Conservation (phyloP, 768 basidiomycete species). For the Chalciporus pseudorubinellus region DNA sequence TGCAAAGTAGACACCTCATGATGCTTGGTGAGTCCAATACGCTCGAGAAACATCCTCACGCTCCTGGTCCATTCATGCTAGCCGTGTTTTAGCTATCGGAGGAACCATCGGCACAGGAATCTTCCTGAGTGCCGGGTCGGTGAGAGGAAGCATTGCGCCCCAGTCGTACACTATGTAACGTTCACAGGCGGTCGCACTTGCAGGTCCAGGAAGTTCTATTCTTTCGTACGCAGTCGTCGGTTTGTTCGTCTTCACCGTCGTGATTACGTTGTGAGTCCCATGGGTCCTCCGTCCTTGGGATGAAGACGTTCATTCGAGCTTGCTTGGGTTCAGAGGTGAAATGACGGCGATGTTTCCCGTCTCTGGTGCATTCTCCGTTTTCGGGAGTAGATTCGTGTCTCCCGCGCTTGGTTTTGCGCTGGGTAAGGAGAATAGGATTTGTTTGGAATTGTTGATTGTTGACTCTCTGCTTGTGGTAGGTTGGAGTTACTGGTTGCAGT, state of each 20-base stretch:
- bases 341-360: slow-evolving; percentile 66
- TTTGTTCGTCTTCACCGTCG: slow-evolving; percentile 57
- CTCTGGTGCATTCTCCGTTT: slow-evolving; percentile 57
- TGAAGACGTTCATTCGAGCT: too few relatives aligned
- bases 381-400: slow-evolving; percentile 58
- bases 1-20: slow-evolving; percentile 41
- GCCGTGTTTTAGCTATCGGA: slow-evolving; percentile 41
- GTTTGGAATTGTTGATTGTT: neutral
- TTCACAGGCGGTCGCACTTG: slow-evolving; percentile 47
- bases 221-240: slow-evolving; percentile 60
- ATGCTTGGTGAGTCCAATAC: slow-evolving; percentile 36
- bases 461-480: slow-evolving; percentile 26
- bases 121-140: slow-evolving; percentile 58
- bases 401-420: slow-evolving; percentile 59
- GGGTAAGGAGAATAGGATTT: slow-evolving; percentile 27
- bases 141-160: slow-evolving; percentile 18
- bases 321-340: slow-evolving; percentile 43
- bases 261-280: slow-evolving; percentile 49
- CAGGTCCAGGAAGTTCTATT: slow-evolving; percentile 62
- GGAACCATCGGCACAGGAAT: slow-evolving; percentile 62
- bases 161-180: too few relatives aligned
- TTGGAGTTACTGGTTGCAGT: slow-evolving; percentile 60
- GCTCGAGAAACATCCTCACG: too few relatives aligned
- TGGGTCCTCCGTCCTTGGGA: neutral
- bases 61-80: too few relatives aligned